Evolutionary conservation across 2,329 filamentous ascomycete genomes (phyloP).

Genomic region (Phialemonium atrogriseum): DNA sequence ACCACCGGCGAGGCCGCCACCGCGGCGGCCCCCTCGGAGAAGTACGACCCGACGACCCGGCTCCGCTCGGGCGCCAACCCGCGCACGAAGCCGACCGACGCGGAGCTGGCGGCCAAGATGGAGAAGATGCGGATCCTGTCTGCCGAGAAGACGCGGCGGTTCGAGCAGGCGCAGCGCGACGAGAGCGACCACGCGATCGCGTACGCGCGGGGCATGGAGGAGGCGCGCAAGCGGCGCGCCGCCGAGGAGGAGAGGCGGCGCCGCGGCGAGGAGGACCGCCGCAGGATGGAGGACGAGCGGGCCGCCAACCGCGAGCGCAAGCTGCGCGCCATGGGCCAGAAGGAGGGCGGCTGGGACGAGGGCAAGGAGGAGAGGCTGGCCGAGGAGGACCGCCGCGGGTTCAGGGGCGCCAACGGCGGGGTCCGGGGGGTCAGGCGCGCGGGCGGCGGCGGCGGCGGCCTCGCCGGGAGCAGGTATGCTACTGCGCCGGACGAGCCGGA

Average conservation of each 20-base stretch:
- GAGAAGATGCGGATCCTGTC: conserved; percentile 50
- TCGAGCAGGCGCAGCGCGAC: conserved; percentile 50
- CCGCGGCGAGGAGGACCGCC: conserved; percentile 42
- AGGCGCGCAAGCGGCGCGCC: conserved; percentile 40
- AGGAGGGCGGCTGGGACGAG: conserved; percentile 49
- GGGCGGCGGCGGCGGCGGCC: conserved; percentile 21
- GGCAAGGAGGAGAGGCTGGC: conserved; percentile 39
- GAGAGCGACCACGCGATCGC: conserved; percentile 46
- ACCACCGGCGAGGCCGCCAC: conserved; percentile 5
- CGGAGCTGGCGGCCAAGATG: conserved; percentile 51
- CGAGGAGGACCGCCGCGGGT: conserved; percentile 32
- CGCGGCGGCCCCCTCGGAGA: conserved; percentile 25
- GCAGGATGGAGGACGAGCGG: conserved; percentile 49
- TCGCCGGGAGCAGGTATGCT: conserved; percentile 35
- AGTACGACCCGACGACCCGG: conserved; percentile 29
- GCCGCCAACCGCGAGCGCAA: conserved; percentile 53
- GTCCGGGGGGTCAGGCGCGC: conserved; percentile 32
- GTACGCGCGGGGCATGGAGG: conserved; percentile 47
- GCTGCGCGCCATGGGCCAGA: conserved; percentile 47
- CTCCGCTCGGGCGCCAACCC: conserved; percentile 49
- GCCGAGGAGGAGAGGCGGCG: conserved; percentile 44
- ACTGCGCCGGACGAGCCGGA: conserved; percentile 19
- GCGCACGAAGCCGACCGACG: conserved; percentile 51
- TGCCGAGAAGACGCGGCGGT: conserved; percentile 50
- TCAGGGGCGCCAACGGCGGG: conserved; percentile 29